These are phyloP conservation scores for Beauveria scarabaeidicola DNA, from an alignment of 2,329 filamentous ascomycete species.

Conservation along the genomic window DNA sequence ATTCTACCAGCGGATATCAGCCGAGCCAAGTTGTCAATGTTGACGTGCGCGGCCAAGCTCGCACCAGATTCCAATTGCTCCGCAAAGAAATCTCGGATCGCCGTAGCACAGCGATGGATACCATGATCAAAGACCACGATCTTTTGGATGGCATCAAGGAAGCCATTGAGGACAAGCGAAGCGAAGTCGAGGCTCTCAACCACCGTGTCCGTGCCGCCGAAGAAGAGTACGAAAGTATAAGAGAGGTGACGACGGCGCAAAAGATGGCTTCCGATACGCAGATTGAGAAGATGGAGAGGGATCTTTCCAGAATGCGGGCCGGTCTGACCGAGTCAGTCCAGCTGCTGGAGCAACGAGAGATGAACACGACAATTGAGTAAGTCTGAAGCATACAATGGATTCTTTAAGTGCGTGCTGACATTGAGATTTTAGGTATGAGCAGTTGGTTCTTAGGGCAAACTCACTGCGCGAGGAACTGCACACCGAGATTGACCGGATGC, in stretches of 20 bases:
- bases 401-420: not conserved
- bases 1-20: slow-evolving; percentile 78
- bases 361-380: slow-evolving; percentile 92
- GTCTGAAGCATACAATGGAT: slow-evolving; percentile 25
- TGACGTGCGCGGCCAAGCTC: slow-evolving; percentile 76
- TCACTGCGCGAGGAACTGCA: slow-evolving; percentile 93
- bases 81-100: slow-evolving; percentile 91
- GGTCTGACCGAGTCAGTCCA: slow-evolving; percentile 80
- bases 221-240: slow-evolving; percentile 89
- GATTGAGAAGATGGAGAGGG: slow-evolving; percentile 98
- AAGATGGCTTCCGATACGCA: slow-evolving; percentile 85
- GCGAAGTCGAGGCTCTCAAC: slow-evolving; percentile 84
- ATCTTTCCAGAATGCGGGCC: slow-evolving; percentile 85
- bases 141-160: slow-evolving; percentile 91
- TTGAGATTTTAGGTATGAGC: slow-evolving; percentile 62
- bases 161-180: slow-evolving; percentile 89
- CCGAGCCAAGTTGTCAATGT: slow-evolving; percentile 81
- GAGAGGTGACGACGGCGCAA: slow-evolving; percentile 76
- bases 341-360: slow-evolving; percentile 87
- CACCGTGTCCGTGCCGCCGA: slow-evolving; percentile 82
- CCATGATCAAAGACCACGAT: slow-evolving; percentile 91
- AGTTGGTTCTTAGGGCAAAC: slow-evolving; percentile 76
- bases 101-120: slow-evolving; percentile 70
- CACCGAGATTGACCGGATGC: slow-evolving; percentile 88
- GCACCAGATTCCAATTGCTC: slow-evolving; percentile 66